Evolutionary conservation across 805 yeast genomes (phyloP), one percentile per base, ranked within the genome.

Genomic region (Yarrowia yakushimensis): DNA sequence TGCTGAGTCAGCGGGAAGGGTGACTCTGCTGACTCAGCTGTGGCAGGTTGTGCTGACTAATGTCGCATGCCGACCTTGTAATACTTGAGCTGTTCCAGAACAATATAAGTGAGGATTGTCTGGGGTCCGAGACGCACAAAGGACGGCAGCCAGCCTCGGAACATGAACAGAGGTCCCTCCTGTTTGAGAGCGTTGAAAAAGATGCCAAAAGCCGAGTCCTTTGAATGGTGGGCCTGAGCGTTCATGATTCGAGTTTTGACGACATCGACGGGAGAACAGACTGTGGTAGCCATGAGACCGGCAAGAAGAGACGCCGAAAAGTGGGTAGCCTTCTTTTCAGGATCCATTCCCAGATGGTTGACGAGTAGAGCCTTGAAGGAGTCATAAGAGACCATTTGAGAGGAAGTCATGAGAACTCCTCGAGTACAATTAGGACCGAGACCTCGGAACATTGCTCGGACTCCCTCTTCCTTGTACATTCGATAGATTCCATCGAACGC

Each of bases 221-320:
- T 66, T 63, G 67, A 39, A 52, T 68, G 64, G 11, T 69, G 67
- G 13, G 68, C 67, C 30, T 71, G 72, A 3, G 79, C 82, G 74
- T 88, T 86, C 97, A 90, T 90, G 64, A 90, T 87, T 70, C 96
- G 79, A 2, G 97, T 90, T 73, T 90, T 90, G 54, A 90, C 85
- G 3, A 90, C 97, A 73, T 90, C 97, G 10, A 92, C 96, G 1
- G 97, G 97, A 1, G 96, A 88, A 72, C 96, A 90, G 18, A 90
- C 87, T 0, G 97, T 90, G 0, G 97, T 90, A 7, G 97, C 97
- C 5, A 90, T 90, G 34, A 90, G 76, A 17, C 96, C 96, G 0
- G 97, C 96, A 66, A 87, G 70, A 65, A 90, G 77, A 4, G 93
- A 86, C 0, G 96, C 89, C 33, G 85, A 72, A 70, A 90, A 89